Evolutionary conservation across 83 land plant species (phyloP).

Genomic region (Diphasiastrum complanatum): DNA sequence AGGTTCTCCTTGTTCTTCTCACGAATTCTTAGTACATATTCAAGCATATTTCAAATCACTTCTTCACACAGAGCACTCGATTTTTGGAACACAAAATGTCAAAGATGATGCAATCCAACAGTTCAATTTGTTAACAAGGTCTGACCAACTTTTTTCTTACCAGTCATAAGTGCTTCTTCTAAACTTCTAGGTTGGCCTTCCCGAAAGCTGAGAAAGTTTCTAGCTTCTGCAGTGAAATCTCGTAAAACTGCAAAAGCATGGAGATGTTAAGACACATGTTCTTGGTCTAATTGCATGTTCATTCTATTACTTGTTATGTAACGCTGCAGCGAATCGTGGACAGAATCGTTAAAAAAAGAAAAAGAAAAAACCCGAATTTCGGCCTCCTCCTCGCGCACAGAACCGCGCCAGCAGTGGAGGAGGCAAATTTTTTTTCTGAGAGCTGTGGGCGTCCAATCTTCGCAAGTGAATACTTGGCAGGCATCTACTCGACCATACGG

Average conservation of each 20-base stretch:
- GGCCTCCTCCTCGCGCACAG: too few relatives aligned
- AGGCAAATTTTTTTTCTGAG: too few relatives aligned
- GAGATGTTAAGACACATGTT: too few relatives aligned
- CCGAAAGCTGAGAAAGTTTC: conserved; percentile 49
- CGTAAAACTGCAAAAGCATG: conserved; percentile 40
- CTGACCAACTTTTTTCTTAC: conserved; percentile 20
- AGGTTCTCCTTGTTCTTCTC: not conserved
- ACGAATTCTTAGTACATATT: not conserved
- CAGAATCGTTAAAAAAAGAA: too few relatives aligned
- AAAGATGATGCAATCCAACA: not conserved
- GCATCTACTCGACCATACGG: too few relatives aligned
- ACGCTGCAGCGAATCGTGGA: too few relatives aligned
- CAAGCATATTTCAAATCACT: not conserved
- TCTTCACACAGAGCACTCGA: not conserved
- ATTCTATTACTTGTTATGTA: too few relatives aligned
- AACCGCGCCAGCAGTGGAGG: too few relatives aligned
- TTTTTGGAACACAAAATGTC: conserved; percentile 3
- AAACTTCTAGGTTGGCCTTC: conserved; percentile 53
- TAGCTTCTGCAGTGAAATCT: conserved; percentile 50
- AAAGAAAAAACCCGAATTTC: too few relatives aligned
- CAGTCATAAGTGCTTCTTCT: conserved; percentile 88
- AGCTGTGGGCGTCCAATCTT: too few relatives aligned
- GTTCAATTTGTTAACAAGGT: conserved; percentile 1
- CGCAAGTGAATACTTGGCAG: too few relatives aligned
- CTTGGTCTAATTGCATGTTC: too few relatives aligned